Percentiles rank a stretch among this genome's conserved stretches.
Evolutionary conservation across 768 basidiomycete genomes (phyloP).

Genomic region (Phlegmacium glaucopus): DNA sequence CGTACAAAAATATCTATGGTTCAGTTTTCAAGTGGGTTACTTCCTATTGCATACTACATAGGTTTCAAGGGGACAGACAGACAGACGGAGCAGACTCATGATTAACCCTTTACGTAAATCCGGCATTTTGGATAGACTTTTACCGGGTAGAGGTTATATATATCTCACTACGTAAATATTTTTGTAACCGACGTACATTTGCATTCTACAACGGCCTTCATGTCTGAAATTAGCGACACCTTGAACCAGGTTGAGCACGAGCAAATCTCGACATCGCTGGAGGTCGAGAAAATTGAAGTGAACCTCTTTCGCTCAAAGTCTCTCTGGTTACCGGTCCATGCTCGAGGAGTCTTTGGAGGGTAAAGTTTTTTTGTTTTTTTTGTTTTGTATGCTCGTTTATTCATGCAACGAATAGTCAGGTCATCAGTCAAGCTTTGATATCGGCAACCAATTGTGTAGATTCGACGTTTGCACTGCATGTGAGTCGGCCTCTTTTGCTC

Average conservation of each 20-base stretch:
- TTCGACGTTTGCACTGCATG: slow-evolving; percentile 64
- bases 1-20: no score
- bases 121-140: no score
- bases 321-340: slow-evolving; percentile 55
- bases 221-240: slow-evolving; percentile 20
- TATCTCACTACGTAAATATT: no score
- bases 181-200: no score
- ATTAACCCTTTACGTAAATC: no score
- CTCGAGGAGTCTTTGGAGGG: slow-evolving; percentile 82
- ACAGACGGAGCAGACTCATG: no score
- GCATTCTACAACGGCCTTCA: not conserved
- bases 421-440: slow-evolving; percentile 84
- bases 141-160: no score
- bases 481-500: slow-evolving; percentile 33
- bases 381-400: not conserved
- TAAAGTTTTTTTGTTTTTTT: slow-evolving; percentile 22
- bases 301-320: slow-evolving; percentile 79
- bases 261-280: slow-evolving; percentile 69
- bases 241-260: slow-evolving; percentile 57
- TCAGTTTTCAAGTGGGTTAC: no score
- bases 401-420: slow-evolving; percentile 43
- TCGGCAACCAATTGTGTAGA: slow-evolving; percentile 76
- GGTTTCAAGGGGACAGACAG: no score
- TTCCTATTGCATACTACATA: no score
- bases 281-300: slow-evolving; percentile 74